A percentile compares a stretch with the other conserved stretches of the same genome.
phyloP scores from a whole-genome alignment of 2,329 filamentous ascomycete species.

The Emydomyces testavorans region DNA sequence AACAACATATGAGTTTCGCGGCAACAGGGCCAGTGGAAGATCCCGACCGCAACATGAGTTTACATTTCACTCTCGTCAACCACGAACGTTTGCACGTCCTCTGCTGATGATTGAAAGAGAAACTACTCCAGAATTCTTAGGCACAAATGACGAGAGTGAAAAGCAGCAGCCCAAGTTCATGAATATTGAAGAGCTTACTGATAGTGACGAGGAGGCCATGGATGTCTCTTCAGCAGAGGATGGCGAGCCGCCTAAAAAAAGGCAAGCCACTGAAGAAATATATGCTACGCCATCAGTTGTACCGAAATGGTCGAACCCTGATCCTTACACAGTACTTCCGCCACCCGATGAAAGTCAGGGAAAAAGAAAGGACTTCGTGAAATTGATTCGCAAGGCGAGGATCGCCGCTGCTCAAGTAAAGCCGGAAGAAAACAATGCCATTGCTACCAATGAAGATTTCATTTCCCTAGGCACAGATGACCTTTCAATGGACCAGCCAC shows the following conservation, averaged over 20 bases:
- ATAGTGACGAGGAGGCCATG: constrained; percentile 39
- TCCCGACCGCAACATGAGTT: constrained; percentile 27
- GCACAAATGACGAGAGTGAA: constrained; percentile 18
- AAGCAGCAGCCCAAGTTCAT: constrained; percentile 29
- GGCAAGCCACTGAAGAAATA: constrained; percentile 23
- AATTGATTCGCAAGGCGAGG: constrained; percentile 81
- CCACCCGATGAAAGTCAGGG: constrained; percentile 60
- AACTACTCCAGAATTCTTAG: constrained; percentile 28
- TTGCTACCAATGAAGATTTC: constrained; percentile 61
- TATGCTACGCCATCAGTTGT: constrained; percentile 15
- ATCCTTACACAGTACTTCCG: constrained; percentile 80
- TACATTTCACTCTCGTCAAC: constrained; percentile 31
- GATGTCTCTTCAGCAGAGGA: constrained; percentile 33
- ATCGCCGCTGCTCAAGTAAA: constrained; percentile 44
- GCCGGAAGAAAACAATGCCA: constrained; percentile 43
- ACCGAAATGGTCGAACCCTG: constrained; percentile 91
- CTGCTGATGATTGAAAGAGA: constrained; percentile 28
- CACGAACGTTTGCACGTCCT: constrained; percentile 30
- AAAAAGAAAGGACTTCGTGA: constrained; percentile 78
- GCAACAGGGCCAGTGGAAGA: constrained; percentile 20
- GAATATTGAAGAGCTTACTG: constrained; percentile 31
- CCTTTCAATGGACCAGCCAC: constrained; percentile 37
- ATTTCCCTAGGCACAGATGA: constrained; percentile 70
- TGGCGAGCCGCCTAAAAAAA: constrained; percentile 29
- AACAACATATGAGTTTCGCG: constrained; percentile 27